Percentiles rank a stretch among this genome's conserved stretches.
These are phyloP conservation scores for Prorocentrum cordatum DNA, from an alignment of 169 alveolate species.

Conservation along the genomic window DNA sequence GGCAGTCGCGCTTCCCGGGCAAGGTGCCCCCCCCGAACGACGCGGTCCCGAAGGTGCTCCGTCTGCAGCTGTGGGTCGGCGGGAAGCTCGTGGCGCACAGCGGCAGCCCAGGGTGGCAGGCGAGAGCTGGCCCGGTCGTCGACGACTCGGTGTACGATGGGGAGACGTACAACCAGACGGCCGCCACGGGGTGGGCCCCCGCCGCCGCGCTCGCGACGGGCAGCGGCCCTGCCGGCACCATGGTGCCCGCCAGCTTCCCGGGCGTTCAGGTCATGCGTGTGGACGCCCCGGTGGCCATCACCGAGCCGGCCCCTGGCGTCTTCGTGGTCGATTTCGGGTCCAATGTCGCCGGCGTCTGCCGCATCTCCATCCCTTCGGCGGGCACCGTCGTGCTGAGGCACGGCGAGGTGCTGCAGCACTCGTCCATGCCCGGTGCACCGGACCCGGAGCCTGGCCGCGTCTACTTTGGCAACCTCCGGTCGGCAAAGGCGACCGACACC, in stretches of 20 bases:
- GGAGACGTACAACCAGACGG: background rate
- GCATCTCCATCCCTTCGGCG: background rate
- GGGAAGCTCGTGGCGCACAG: background rate
- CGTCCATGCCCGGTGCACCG: background rate
- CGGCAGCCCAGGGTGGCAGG: conserved; percentile 5
- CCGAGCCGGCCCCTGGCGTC: background rate
- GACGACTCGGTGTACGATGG: background rate
- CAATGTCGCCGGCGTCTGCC: conserved; percentile 1
- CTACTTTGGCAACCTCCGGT: background rate
- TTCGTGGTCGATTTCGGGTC: background rate
- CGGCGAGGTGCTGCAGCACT: conserved; percentile 5
- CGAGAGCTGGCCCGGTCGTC: too few species aligned
- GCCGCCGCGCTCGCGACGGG: too few species aligned
- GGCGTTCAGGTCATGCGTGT: conserved; percentile 2
- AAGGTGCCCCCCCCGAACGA: too few species aligned
- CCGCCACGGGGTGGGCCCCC: too few species aligned
- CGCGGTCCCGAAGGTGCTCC: background rate
- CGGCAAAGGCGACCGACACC: background rate
- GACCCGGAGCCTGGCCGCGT: background rate
- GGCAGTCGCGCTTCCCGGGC: too few species aligned
- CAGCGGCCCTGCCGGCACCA: background rate
- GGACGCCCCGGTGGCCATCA: background rate
- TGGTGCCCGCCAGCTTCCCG: background rate
- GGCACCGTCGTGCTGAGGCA: background rate
- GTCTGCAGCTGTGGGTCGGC: background rate